Conservation (phyloP, 1,284 basidiomycete species). For the Cerrena zonata region DNA sequence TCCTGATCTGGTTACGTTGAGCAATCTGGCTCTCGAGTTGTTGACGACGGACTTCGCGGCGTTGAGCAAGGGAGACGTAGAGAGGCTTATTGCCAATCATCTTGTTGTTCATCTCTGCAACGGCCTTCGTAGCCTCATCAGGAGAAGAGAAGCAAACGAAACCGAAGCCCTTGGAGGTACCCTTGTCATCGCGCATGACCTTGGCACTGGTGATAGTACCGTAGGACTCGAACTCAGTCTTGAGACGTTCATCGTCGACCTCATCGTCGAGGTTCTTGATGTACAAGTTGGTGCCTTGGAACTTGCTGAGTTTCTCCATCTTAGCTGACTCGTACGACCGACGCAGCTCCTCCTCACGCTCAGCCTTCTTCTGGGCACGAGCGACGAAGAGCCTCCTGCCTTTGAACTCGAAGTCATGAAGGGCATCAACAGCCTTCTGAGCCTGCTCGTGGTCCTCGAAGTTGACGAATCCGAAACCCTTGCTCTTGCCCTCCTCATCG, state of each 20-base stretch:
- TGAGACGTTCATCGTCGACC: constrained; percentile 91
- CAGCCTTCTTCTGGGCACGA: constrained; percentile 97
- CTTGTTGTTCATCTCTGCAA: constrained; percentile 99
- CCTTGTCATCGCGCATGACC: constrained; percentile 97
- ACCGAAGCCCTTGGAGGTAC: constrained; percentile 90
- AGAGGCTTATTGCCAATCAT: constrained; percentile 99
- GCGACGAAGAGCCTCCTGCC: constrained; percentile 93
- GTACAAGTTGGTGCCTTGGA: constrained; percentile 98
- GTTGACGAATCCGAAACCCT: constrained; percentile 99
- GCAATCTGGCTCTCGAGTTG: constrained; percentile 98
- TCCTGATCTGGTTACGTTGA: constrained; percentile 90
- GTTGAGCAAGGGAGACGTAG: constrained; percentile 97
- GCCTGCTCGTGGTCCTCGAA: constrained; percentile 91
- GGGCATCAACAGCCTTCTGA: constrained; percentile 80
- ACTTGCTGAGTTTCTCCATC: constrained; percentile 97
- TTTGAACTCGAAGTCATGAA: constrained; percentile 84
- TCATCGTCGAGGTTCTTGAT: constrained; percentile 97
- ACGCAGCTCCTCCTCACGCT: constrained; percentile 96
- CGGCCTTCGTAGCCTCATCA: constrained; percentile 98
- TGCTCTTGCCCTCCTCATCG: constrained; percentile 86
- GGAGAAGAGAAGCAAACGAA: constrained; percentile 99
- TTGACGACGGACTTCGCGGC: constrained; percentile 96
- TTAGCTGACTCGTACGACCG: constrained; percentile 92
- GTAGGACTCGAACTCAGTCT: constrained; percentile 92
- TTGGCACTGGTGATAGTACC: constrained; percentile 98